These are phyloP conservation scores for Trifolium dubium DNA, from an alignment of 306 rosid species.

Conservation along the genomic window DNA sequence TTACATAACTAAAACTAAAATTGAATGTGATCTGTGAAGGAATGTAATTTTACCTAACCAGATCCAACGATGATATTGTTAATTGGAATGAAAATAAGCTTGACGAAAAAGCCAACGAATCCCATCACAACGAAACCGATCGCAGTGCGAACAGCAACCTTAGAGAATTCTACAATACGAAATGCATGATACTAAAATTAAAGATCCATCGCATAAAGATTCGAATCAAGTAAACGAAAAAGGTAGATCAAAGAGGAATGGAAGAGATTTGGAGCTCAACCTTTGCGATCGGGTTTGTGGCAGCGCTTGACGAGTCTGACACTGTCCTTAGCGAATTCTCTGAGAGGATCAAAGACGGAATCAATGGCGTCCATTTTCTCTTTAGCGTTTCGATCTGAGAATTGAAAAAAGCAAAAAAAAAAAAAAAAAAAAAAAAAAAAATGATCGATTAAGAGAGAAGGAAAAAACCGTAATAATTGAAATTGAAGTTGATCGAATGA, in stretches of 20 bases:
- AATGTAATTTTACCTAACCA: conserved; percentile 51
- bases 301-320: conserved; percentile 51
- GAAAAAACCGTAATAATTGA: background rate
- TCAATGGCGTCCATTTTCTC: conserved; percentile 45
- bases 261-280: conserved; percentile 18
- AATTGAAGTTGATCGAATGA: too few relatives aligned
- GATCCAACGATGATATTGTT: conserved; percentile 89
- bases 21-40: background rate
- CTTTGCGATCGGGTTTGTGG: conserved; percentile 54
- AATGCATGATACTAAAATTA: background rate
- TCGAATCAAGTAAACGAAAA: too few relatives aligned
- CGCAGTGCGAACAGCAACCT: conserved; percentile 82
- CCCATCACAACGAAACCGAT: conserved; percentile 88
- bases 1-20: too few relatives aligned
- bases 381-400: too few relatives aligned
- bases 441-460: too few relatives aligned
- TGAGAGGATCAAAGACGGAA: conserved; percentile 45
- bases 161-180: conserved; percentile 61
- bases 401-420: too few relatives aligned
- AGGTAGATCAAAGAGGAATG: background rate
- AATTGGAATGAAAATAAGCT: conserved; percentile 79
- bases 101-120: conserved; percentile 76
- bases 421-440: too few relatives aligned
- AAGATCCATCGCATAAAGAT: conserved; percentile 7
- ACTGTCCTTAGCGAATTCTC: conserved; percentile 48